Percentiles rank a stretch among this genome's conserved stretches.
Evolutionary conservation across 169 alveolate species (phyloP).

Genomic region (Plasmodium blacklocki): DNA sequence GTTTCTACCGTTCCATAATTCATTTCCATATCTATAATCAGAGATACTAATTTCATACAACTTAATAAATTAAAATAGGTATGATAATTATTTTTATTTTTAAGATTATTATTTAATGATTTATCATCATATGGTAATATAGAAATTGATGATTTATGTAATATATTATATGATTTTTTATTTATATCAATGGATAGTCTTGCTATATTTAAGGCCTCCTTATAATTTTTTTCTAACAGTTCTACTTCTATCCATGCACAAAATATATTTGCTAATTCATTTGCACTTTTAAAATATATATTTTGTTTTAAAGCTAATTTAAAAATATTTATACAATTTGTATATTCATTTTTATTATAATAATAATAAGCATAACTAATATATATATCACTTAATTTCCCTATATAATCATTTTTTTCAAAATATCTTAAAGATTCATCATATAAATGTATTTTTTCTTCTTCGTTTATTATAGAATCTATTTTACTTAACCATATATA

Average conservation of each 20-base stretch:
- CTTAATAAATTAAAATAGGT: constrained; percentile 18
- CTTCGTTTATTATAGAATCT: constrained; percentile 27
- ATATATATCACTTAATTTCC: constrained; percentile 59
- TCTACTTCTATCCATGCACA: constrained; percentile 71
- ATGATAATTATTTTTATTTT: neutral
- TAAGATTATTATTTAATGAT: neutral
- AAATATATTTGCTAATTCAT: constrained; percentile 48
- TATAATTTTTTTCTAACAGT: constrained; percentile 37
- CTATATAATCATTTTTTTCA: constrained; percentile 30
- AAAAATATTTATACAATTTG: constrained; percentile 26
- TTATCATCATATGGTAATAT: neutral
- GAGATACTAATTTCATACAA: constrained; percentile 36
- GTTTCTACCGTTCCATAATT: constrained; percentile 72
- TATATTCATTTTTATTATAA: constrained; percentile 27
- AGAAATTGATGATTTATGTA: neutral
- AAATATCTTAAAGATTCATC: constrained; percentile 41
- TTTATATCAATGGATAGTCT: constrained; percentile 27
- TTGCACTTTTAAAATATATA: constrained; percentile 10
- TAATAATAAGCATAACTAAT: constrained; percentile 60
- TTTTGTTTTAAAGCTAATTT: constrained; percentile 24
- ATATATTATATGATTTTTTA: neutral
- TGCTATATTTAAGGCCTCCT: constrained; percentile 50
- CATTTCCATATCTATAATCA: constrained; percentile 64
- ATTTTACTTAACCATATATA: constrained; percentile 63
- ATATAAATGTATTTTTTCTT: constrained; percentile 32